Evolutionary conservation across 2,329 filamentous ascomycete genomes (phyloP), one percentile per base, ranked within the genome.

Genomic region (Aureobasidium lini): DNA sequence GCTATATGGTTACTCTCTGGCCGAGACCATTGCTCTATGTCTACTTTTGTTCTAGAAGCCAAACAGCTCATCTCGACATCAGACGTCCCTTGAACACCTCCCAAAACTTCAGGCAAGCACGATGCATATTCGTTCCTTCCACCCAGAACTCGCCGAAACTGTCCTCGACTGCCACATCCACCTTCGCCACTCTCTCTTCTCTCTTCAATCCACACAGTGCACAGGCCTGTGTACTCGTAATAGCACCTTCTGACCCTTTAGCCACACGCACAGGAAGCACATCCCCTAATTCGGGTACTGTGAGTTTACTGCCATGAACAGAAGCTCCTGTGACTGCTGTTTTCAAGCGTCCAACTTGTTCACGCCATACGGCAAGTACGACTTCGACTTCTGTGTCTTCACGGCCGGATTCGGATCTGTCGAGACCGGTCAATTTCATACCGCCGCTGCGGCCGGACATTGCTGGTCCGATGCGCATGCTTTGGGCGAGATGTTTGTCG

Each of bases 101-200:
- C 93, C 93, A 97, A 69, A 96, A 96, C 63, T 88, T 87, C 70
- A 84, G 84, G 73, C 93, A 97, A 18, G 84, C 57, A 16, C 66
- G 50, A 63, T 74, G 77, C 76, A 79, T 78, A 57, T 72, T 76
- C 59, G 73, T 69, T 42, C 76, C 87, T 47, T 96, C 91, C 43
- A 88, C 79, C 93, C 93, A 97, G 90, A 91, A 97, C 76, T 97
- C 93, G 11, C 90, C 91, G 77, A 96, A 96, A 71, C 88, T 91
- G 72, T 97, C 93, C 67, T 93, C 86, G 8, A 95, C 84, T 29
- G 86, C 80, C 56, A 85, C 77, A 68, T 95, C 91, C 36, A 94
- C 82, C 68, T 86, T 90, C 18, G 76, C 72, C 10, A 96, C 79
- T 52, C 93, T 81, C 75, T 97, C 93, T 42, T 96, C 90, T 64